Conservation (phyloP, 1,284 basidiomycete genomes). For the Pseudozyma pruni region DNA sequence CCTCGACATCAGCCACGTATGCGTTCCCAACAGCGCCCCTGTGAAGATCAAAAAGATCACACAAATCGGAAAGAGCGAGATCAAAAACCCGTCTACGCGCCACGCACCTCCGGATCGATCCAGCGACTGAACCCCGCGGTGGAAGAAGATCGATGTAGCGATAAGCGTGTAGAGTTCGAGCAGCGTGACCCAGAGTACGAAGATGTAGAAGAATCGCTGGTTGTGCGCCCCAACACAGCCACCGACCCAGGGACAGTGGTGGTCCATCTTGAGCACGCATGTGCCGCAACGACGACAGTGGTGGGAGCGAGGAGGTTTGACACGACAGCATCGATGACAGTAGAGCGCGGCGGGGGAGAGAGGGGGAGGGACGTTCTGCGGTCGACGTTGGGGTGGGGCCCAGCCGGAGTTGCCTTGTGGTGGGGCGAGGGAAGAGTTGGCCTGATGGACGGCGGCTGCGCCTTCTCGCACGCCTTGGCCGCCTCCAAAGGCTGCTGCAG, state of each 20-base stretch:
- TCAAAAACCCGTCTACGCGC: slow-evolving; percentile 74
- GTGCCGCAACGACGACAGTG: slow-evolving; percentile 80
- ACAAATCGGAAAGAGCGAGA: slow-evolving; percentile 75
- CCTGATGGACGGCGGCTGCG: neutral
- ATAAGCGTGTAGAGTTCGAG: slow-evolving; percentile 75
- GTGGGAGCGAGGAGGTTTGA: slow-evolving; percentile 79
- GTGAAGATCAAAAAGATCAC: slow-evolving; percentile 81
- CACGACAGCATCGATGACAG: slow-evolving; percentile 69
- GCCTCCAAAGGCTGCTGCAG: slow-evolving; percentile 14
- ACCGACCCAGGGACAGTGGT: slow-evolving; percentile 78
- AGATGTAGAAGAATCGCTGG: slow-evolving; percentile 82
- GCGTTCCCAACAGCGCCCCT: slow-evolving; percentile 72
- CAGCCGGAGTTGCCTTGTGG: slow-evolving; percentile 5
- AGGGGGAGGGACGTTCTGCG: slow-evolving; percentile 25
- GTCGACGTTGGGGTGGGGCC: slow-evolving; percentile 24
- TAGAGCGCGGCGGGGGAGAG: slow-evolving; percentile 46
- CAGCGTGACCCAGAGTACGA: slow-evolving; percentile 74
- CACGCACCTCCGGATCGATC: slow-evolving; percentile 28
- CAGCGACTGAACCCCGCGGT: slow-evolving; percentile 51
- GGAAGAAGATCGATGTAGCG: slow-evolving; percentile 68
- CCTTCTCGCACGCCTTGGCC: slow-evolving; percentile 13
- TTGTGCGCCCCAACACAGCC: slow-evolving; percentile 84
- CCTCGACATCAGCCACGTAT: slow-evolving; percentile 74
- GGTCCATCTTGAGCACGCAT: slow-evolving; percentile 80
- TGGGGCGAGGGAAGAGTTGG: neutral